Base-by-base conservation (phyloP, 768 basidiomycete genomes). In the Tricholoma sp. region DNA sequence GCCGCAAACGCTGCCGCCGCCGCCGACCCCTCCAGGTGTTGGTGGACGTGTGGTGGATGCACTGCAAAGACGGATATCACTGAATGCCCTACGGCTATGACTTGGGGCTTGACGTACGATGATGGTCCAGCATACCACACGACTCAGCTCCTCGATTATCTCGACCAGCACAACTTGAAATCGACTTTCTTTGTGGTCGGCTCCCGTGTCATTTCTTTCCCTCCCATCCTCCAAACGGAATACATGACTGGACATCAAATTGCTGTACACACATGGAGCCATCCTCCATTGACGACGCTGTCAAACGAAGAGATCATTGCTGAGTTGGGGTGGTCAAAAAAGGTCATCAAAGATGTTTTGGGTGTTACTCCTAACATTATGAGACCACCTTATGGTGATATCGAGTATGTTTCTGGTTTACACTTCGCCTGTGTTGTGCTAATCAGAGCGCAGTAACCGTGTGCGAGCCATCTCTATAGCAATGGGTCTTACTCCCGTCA, bases 181-280 rank as follows among this genome's bases (percentile, higher is more conserved):
- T 80, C 90, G 2, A 96, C 94, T 1, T 93, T 95, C 78, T 96
- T 94, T 70, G 80, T 85, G 58, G 89, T 94, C 58, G 91, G 93
- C 48, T 93, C 91, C 17, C 85, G 92, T 52, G 83, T 74, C 47
- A 80, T 92, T 59, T 84, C 83, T 0, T 82, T 84, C 69, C 91
- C 91, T 1, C 68, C 73, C 20, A 83, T 83, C 61, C 72, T 91
- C 7, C 90, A 89, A 65, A 70, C 78, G 15, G 83, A 94, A 74
- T 92, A 91, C 74, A 82, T 91, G 78, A 66, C 66, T 32, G 81
- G 84, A 6, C 91, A 96, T 65, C 92, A 96, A 64, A 81, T 94
- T 60, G 86, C 83, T 1, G 79, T 80, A 8, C 79, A 81, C 61
- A 81, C 80, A 2, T 81, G 90, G 89, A 85, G 85, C 52, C 92